A percentile compares a stretch with the other conserved stretches of the same genome.
phyloP scores from a whole-genome alignment of 1,139 yeast genomes.

The Debaryomyces sp. region DNA sequence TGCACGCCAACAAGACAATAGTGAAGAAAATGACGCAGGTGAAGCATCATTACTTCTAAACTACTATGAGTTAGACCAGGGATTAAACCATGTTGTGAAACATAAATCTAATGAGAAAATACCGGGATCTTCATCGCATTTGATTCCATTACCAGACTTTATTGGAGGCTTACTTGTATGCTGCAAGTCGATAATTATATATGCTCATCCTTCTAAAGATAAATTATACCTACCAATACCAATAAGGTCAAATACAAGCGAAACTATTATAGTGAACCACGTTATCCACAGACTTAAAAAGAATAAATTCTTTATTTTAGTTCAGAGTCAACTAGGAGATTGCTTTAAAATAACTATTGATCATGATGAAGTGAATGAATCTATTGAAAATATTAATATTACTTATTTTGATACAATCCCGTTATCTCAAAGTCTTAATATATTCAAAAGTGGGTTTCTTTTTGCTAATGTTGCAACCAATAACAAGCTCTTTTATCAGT shows the following conservation, averaged over 20 bases:
- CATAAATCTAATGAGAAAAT: slow-evolving; percentile 44
- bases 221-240: slow-evolving; percentile 45
- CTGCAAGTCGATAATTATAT: slow-evolving; percentile 33
- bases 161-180: slow-evolving; percentile 45
- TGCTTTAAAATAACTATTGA: slow-evolving; percentile 67
- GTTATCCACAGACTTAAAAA: slow-evolving; percentile 66
- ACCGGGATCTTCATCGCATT: slow-evolving; percentile 31
- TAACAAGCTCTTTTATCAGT: slow-evolving; percentile 70
- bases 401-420: slow-evolving; percentile 79
- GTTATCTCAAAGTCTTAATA: slow-evolving; percentile 52
- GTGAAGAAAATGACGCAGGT: slow-evolving; percentile 7
- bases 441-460: slow-evolving; percentile 76
- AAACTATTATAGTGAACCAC: slow-evolving; percentile 52
- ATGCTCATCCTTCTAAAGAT: slow-evolving; percentile 20
- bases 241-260: slow-evolving; percentile 29
- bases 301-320: slow-evolving; percentile 63
- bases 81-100: slow-evolving; percentile 73
- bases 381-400: slow-evolving; percentile 38
- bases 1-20: slow-evolving; percentile 6
- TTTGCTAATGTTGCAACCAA: slow-evolving; percentile 67
- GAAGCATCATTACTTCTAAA: slow-evolving; percentile 37
- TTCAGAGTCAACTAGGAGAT: slow-evolving; percentile 77
- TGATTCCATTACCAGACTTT: slow-evolving; percentile 37
- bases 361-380: slow-evolving; percentile 37
- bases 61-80: slow-evolving; percentile 83